These are phyloP conservation scores for Microbotryomycetes sp. DNA, from an alignment of 1,284 basidiomycete genomes.

Conservation along the genomic window DNA sequence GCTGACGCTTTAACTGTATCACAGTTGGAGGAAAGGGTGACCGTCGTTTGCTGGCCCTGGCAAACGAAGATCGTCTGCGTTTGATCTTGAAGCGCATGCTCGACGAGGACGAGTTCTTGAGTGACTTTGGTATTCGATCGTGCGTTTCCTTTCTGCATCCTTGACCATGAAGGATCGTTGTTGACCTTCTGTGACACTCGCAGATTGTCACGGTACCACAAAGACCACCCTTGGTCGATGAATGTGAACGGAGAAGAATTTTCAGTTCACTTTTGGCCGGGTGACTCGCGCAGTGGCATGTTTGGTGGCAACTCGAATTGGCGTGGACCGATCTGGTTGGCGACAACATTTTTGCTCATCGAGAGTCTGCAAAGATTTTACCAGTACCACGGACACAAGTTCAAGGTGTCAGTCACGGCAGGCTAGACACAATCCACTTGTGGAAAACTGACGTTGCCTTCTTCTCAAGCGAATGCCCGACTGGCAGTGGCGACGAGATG, in stretches of 20 bases:
- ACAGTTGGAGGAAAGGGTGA: conserved; percentile 71
- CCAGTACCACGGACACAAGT: conserved; percentile 84
- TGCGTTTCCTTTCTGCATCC: conserved; percentile 44
- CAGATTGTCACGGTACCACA: conserved; percentile 78
- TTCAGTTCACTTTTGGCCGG: conserved; percentile 94
- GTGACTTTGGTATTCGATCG: conserved; percentile 91
- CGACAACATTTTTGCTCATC: conserved; percentile 80
- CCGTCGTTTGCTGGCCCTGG: conserved; percentile 78
- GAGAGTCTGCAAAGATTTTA: conserved; percentile 94
- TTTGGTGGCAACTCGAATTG: conserved; percentile 98
- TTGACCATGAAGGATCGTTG: background rate
- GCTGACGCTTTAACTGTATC: background rate
- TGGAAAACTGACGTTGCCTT: background rate
- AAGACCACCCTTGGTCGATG: conserved; percentile 90
- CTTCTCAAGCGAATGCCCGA: conserved; percentile 67
- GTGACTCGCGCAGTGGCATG: conserved; percentile 93
- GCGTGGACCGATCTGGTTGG: conserved; percentile 79
- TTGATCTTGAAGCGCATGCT: conserved; percentile 92
- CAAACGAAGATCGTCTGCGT: conserved; percentile 80
- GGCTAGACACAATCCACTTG: too few relatives aligned
- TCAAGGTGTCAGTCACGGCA: conserved; percentile 52
- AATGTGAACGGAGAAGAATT: conserved; percentile 84
- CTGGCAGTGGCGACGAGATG: conserved; percentile 88
- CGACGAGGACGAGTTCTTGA: conserved; percentile 91
- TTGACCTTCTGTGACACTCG: background rate